A percentile compares a stretch with the other conserved stretches of the same genome.
These are phyloP conservation scores for Clathrus columnatus DNA, from an alignment of 768 basidiomycete species.

Conservation along the genomic window DNA sequence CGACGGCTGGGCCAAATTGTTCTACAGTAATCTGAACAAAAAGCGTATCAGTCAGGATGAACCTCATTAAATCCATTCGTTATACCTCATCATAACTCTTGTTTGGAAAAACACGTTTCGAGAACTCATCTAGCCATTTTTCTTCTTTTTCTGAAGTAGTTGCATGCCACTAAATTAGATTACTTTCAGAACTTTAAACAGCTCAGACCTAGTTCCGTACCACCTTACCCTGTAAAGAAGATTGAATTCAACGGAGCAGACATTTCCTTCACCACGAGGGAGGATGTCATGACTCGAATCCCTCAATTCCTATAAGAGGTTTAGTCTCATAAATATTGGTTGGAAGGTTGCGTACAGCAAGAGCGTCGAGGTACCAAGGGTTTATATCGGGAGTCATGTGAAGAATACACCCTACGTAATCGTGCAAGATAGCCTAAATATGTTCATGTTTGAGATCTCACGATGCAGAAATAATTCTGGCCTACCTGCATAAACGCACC, in stretches of 20 bases:
- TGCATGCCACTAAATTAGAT: conserved; percentile 51
- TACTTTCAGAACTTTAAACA: neutral
- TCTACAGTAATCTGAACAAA: conserved; percentile 26
- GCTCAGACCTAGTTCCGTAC: neutral
- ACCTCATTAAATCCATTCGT: neutral
- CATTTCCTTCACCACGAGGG: conserved; percentile 66
- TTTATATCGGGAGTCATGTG: conserved; percentile 56
- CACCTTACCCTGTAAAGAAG: conserved; percentile 17
- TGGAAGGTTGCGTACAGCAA: conserved; percentile 34
- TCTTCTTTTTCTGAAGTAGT: conserved; percentile 68
- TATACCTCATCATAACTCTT: conserved; percentile 35
- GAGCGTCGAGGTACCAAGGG: conserved; percentile 61
- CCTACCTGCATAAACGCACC: conserved; percentile 16
- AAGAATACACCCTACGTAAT: conserved; percentile 70
- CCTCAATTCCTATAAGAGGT: conserved; percentile 32
- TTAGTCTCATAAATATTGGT: neutral
- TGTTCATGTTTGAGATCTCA: too few relatives aligned
- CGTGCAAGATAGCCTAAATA: conserved; percentile 58
- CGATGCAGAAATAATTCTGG: neutral
- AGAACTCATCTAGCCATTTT: conserved; percentile 49
- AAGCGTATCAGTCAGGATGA: neutral
- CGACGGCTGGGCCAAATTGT: conserved; percentile 41
- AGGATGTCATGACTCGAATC: conserved; percentile 41
- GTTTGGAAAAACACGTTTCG: conserved; percentile 44
- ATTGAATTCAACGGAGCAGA: conserved; percentile 70